Evolutionary conservation across 768 basidiomycete species (phyloP).

Genomic region (Nevesoporus exiguus): DNA sequence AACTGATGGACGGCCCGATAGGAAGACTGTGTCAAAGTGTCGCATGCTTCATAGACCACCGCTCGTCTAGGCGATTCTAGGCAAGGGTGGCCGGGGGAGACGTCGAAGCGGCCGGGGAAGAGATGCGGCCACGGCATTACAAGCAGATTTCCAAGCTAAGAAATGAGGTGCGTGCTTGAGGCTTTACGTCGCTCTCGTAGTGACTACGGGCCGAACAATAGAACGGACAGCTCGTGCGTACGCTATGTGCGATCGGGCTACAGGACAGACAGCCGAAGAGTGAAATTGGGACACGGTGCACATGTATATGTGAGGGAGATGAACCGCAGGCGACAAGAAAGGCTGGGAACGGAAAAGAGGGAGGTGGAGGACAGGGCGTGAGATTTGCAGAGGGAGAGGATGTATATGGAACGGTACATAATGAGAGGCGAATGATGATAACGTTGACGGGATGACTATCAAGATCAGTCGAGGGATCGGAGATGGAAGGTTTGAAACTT

Average conservation of each 20-base stretch:
- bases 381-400: slow-evolving; percentile 24
- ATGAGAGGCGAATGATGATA: slow-evolving; percentile 28
- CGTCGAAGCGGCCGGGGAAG: slow-evolving; percentile 9
- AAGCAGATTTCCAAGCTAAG: slow-evolving; percentile 2
- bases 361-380: slow-evolving; percentile 13
- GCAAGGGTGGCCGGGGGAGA: slow-evolving; percentile 26
- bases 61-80: slow-evolving; percentile 3
- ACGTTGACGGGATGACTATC: slow-evolving; percentile 27
- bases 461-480: slow-evolving; percentile 30
- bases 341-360: slow-evolving; percentile 1
- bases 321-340: not conserved
- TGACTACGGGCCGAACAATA: not conserved
- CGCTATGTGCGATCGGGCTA: slow-evolving; percentile 4
- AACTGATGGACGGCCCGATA: slow-evolving; percentile 16
- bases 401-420: slow-evolving; percentile 24
- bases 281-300: not conserved
- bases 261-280: not conserved
- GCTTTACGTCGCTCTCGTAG: slow-evolving; percentile 23
- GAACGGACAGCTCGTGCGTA: not conserved
- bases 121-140: slow-evolving; percentile 13
- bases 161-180: slow-evolving; percentile 3
- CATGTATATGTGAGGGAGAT: not conserved
- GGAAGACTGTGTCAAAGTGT: slow-evolving; percentile 6
- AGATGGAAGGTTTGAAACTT: slow-evolving; percentile 29
- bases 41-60: not conserved